These are phyloP conservation scores for Trichoderma simmonsii DNA, from an alignment of 2,329 filamentous ascomycete species.

Conservation along the genomic window DNA sequence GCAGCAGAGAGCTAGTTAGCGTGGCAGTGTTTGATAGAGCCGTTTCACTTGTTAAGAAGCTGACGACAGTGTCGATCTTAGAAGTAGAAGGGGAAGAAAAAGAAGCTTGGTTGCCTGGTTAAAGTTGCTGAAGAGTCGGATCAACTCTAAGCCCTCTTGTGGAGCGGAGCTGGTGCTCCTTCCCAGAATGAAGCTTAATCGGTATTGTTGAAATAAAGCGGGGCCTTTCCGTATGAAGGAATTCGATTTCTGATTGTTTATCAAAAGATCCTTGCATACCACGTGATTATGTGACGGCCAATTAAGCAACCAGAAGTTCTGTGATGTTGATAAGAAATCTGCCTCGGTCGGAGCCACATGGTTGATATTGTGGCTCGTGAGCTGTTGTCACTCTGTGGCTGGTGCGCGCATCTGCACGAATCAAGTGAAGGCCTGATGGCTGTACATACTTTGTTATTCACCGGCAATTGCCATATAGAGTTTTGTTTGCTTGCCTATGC, in stretches of 20 bases:
- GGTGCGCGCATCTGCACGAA: not conserved
- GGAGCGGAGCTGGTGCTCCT: not conserved
- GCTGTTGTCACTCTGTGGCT: not conserved
- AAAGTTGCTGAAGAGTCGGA: not conserved
- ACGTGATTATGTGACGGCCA: not conserved
- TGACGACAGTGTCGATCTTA: not conserved
- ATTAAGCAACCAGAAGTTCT: not conserved
- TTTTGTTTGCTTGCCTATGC: not conserved
- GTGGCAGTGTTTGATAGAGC: not conserved
- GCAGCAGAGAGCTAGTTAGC: not conserved
- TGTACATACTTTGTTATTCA: not conserved
- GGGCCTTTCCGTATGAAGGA: not conserved
- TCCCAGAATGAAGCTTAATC: slow-evolving; percentile 8
- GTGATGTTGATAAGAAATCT: not conserved
- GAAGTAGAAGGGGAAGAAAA: not conserved
- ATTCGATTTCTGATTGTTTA: not conserved
- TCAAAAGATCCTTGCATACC: not conserved
- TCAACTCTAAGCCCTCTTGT: not conserved
- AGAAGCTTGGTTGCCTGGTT: not conserved
- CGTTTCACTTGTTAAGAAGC: not conserved
- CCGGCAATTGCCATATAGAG: not conserved
- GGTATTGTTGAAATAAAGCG: not conserved
- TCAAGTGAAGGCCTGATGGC: not conserved
- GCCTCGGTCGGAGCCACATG: not conserved
- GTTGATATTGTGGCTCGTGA: not conserved